Evolutionary conservation across 148 eudicot genomes (phyloP), one percentile per base, ranked within the genome.

Genomic region (Agrostemma githago): DNA sequence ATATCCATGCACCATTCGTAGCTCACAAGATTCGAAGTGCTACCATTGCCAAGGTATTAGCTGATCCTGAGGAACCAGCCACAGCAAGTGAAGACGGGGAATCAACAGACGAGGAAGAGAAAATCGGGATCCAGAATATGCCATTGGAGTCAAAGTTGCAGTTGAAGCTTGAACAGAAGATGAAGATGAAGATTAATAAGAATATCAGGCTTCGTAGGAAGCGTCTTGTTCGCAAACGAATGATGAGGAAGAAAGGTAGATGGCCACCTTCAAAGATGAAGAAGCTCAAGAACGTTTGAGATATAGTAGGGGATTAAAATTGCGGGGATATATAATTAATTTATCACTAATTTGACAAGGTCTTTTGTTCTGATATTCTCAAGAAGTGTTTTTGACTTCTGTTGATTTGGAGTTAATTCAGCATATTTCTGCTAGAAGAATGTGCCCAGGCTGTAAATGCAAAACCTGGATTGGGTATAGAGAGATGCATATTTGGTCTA

Each of bases 251-350:
- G 90, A 91, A 89, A 86, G 98, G 97, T 1, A 77, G 97, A 72
- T 94, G 98, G 98, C 97, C 98, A 40, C 97, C 97, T 80, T 91
- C 98, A 42, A 91, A 91, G 89, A 80, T 94, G 98, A 94, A 90
- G 84, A 88, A 86, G 86, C 84, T 82, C 80, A 94, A 88, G 87
- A 89, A 91, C 82, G 95, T 94, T 66, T 94, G 72, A 86, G 44
- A 62, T 46, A 34, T 62, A 46, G 37, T 67, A 79, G 69, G 81
- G 82, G 72, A 8, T 51, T 41, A 26, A 57, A 20, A 56, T 54
- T 63, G 73, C 67, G 65, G 65, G 72, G 9, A 11, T 26, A 26
- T 26, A 26, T 39, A 39, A 37, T 46, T 39, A 39, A 37, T 46
- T 42, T 56, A 15, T 70, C 41, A 26, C 34, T 26, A 26, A 7